Evolutionary conservation across 2,329 filamentous ascomycete genomes (phyloP), one percentile per base, ranked within the genome.

Genomic region (Claviceps capensis): DNA sequence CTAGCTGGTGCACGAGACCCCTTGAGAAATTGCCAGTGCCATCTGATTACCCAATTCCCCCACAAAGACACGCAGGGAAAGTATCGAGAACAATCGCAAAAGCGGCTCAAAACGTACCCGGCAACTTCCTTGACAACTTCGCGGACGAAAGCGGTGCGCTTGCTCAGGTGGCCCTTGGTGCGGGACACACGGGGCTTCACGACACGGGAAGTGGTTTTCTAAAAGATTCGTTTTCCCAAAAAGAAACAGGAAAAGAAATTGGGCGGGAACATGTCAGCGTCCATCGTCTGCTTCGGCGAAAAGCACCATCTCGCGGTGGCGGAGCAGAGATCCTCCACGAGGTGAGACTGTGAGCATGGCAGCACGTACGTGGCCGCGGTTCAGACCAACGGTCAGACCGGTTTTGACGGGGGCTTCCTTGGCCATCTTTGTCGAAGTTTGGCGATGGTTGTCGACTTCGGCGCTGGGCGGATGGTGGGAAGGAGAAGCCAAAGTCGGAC

Each of bases 111-210:
- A 45, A 79, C 84, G 68, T 82, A 89, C 86, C 86, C 93, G 74
- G 90, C 84, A 73, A 97, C 93, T 80, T 98, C 93, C 82, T 94
- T 95, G 73, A 95, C 88, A 71, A 98, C 85, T 70, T 96, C 90
- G 66, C 93, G 83, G 65, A 97, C 91, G 77, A 98, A 97, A 66
- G 86, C 83, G 65, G 93, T 97, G 69, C 90, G 85, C 85, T 95
- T 95, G 79, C 87, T 94, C 69, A 95, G 78, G 76, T 93, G 87
- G 65, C 93, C 93, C 83, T 96, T 97, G 78, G 83, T 90, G 65
- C 85, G 79, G 68, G 83, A 87, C 67, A 90, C 81, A 67, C 85
- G 82, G 67, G 81, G 81, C 79, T 89, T 90, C 71, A 75, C 72
- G 67, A 85, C 83, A 69, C 88, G 82, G 65, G 82, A 70, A 64